Percentiles rank a stretch among this genome's conserved stretches.
These are phyloP conservation scores for Anethum foeniculum DNA, from an alignment of 140 eudicot genomes.

Conservation along the genomic window DNA sequence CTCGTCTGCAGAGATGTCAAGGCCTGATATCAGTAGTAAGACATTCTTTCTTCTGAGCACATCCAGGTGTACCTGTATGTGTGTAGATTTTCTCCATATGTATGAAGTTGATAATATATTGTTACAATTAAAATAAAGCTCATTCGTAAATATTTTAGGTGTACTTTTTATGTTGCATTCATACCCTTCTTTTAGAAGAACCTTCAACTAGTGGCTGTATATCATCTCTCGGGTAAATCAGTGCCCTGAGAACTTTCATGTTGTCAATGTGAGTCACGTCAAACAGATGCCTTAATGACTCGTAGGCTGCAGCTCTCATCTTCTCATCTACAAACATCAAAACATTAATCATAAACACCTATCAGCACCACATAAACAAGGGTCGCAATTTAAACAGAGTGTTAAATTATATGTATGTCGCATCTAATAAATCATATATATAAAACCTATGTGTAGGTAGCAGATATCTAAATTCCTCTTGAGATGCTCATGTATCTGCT, in stretches of 20 bases:
- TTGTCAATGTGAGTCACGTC: slow-evolving; percentile 53
- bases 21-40: slow-evolving; percentile 55
- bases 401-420: not conserved
- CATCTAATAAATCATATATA: not conserved
- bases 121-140: too few species aligned
- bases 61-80: slow-evolving; percentile 42
- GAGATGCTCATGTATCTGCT: slow-evolving; percentile 48
- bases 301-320: slow-evolving; percentile 38
- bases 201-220: slow-evolving; percentile 49
- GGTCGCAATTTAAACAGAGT: not conserved
- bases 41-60: slow-evolving; percentile 56
- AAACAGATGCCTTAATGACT: slow-evolving; percentile 33
- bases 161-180: not conserved
- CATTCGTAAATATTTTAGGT: too few species aligned
- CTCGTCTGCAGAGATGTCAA: slow-evolving; percentile 58
- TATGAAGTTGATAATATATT: too few species aligned
- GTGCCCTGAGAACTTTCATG: slow-evolving; percentile 42
- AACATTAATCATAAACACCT: not conserved
- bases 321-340: slow-evolving; percentile 43
- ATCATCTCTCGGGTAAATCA: slow-evolving; percentile 53
- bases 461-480: slow-evolving; percentile 38
- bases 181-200: slow-evolving; percentile 42
- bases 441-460: slow-evolving; percentile 44
- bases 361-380: not conserved
- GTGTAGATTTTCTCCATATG: not conserved